Percentiles rank a stretch among this genome's conserved stretches.
phyloP scores from a whole-genome alignment of 148 eudicot species.

The Amaranthus cruentus region DNA sequence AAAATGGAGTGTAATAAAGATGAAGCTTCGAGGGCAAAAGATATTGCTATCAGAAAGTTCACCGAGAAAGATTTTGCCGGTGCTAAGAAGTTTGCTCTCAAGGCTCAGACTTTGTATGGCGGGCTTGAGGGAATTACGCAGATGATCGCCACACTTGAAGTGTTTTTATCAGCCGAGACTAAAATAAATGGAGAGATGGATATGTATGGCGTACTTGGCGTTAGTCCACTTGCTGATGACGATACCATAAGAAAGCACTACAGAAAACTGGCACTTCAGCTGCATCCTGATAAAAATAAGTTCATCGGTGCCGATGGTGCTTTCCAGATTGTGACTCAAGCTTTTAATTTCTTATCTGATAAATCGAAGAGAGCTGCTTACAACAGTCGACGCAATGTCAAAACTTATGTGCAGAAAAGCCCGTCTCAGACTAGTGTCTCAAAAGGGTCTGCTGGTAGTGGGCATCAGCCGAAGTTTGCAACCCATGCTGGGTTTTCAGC shows the following conservation, averaged over 20 bases:
- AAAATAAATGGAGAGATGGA: constrained; percentile 40
- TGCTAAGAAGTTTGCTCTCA: constrained; percentile 37
- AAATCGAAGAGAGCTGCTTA: constrained; percentile 62
- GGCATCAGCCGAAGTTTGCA: constrained; percentile 21
- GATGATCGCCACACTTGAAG: constrained; percentile 30
- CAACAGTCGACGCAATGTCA: constrained; percentile 48
- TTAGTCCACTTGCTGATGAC: constrained; percentile 59
- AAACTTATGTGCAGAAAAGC: constrained; percentile 30
- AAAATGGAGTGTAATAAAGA: constrained; percentile 50
- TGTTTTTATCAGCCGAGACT: constrained; percentile 26
- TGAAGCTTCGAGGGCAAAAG: constrained; percentile 43
- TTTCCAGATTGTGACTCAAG: constrained; percentile 63
- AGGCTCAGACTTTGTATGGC: constrained; percentile 36
- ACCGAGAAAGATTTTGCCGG: constrained; percentile 31
- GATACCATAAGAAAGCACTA: constrained; percentile 56
- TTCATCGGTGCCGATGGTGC: constrained; percentile 78
- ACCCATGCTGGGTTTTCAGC: constrained; percentile 8
- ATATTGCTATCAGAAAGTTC: constrained; percentile 34
- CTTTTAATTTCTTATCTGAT: constrained; percentile 65
- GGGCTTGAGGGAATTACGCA: constrained; percentile 40
- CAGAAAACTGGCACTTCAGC: constrained; percentile 53
- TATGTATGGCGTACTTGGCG: constrained; percentile 75
- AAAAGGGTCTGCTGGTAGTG: constrained; percentile 4
- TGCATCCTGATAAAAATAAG: constrained; percentile 90
- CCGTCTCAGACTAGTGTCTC: constrained; percentile 20